Percentiles rank a stretch among this genome's conserved stretches.
phyloP scores from a whole-genome alignment of 495 filamentous ascomycete species.

The Glutinoglossum americanum region DNA sequence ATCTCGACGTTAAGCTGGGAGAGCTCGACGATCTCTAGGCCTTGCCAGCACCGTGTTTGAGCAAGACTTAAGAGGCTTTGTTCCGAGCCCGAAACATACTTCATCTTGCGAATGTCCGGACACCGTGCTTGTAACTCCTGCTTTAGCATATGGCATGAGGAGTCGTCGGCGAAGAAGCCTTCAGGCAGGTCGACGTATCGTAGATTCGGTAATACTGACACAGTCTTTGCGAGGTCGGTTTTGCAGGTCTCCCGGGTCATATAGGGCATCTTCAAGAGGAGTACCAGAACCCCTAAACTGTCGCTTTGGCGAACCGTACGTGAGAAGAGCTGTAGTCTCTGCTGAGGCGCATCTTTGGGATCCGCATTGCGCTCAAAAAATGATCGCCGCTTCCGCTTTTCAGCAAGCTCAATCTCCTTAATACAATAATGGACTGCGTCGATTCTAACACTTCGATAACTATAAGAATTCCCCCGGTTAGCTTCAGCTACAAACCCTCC shows the following conservation, averaged over 20 bases:
- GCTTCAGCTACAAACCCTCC: neutral
- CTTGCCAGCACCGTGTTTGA: conserved; percentile 44
- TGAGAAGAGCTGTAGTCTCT: conserved; percentile 56
- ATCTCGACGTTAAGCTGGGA: conserved; percentile 51
- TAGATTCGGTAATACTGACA: conserved; percentile 67
- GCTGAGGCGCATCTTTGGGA: conserved; percentile 53
- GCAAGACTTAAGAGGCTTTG: conserved; percentile 48
- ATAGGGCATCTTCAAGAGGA: conserved; percentile 78
- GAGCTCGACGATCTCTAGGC: conserved; percentile 63
- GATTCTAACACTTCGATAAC: conserved; percentile 77
- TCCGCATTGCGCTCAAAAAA: conserved; percentile 55
- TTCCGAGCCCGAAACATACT: conserved; percentile 58
- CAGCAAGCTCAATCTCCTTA: conserved; percentile 55
- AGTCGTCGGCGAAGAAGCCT: conserved; percentile 63
- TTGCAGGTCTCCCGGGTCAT: conserved; percentile 84
- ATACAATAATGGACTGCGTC: conserved; percentile 91
- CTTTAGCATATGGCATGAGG: conserved; percentile 47
- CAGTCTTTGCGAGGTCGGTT: conserved; percentile 60
- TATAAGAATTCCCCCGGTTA: conserved; percentile 15
- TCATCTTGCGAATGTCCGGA: conserved; percentile 70
- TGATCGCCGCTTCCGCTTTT: conserved; percentile 52
- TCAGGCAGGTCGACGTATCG: conserved; percentile 83
- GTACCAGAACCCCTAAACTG: conserved; percentile 39
- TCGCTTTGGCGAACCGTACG: conserved; percentile 57
- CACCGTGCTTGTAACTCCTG: conserved; percentile 70